Conservation (phyloP, 768 basidiomycete genomes). For the Naganishia antarctica region DNA sequence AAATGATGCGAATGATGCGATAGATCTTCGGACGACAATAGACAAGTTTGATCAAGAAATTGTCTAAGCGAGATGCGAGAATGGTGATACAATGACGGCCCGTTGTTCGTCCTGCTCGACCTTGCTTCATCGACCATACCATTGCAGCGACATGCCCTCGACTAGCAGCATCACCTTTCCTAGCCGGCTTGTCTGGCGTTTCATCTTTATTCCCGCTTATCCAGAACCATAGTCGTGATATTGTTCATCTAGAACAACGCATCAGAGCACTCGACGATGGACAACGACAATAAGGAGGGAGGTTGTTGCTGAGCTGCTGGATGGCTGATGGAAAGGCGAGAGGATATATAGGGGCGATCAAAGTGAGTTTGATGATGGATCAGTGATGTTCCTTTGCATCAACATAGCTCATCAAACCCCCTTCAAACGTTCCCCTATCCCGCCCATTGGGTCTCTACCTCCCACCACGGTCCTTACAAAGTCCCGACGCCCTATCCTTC, state of each 20-base stretch:
- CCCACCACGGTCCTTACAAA: slow-evolving; percentile 1
- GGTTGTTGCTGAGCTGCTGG: not conserved
- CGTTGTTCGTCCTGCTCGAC: not conserved
- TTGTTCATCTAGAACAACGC: slow-evolving; percentile 15
- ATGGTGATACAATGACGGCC: not conserved
- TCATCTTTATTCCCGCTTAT: slow-evolving; percentile 3
- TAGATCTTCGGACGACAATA: not conserved
- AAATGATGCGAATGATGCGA: not conserved
- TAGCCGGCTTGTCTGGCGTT: not conserved
- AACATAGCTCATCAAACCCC: slow-evolving; percentile 2
- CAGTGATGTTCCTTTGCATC: slow-evolving; percentile 11
- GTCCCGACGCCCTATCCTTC: not conserved
- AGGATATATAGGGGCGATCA: slow-evolving; percentile 10
- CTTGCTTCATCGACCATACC: not conserved
- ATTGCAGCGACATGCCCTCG: not conserved
- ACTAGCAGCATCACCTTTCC: not conserved
- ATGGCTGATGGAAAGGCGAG: not conserved
- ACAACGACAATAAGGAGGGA: not conserved
- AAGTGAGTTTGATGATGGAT: slow-evolving; percentile 3
- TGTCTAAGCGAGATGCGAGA: not conserved
- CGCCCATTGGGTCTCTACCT: not conserved
- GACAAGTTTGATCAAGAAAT: not conserved
- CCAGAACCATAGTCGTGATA: not conserved
- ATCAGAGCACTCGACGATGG: not conserved
- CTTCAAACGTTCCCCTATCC: not conserved